Conservation (phyloP, 257 asterid species). For the Fraxinus anomala region DNA sequence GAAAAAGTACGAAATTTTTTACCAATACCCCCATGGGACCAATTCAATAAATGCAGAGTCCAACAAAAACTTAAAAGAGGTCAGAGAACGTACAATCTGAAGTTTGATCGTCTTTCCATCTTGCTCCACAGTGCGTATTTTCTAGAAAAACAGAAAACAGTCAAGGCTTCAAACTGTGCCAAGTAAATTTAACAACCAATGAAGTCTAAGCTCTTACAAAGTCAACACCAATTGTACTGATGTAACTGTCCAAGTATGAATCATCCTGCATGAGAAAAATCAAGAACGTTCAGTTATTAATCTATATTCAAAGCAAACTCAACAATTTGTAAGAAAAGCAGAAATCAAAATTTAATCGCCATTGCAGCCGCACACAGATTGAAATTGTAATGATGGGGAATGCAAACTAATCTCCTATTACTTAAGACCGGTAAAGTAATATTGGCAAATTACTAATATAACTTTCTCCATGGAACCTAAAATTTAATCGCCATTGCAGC, state of each 20-base stretch:
- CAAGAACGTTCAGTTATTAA: slow-evolving; percentile 2
- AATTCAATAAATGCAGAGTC: slow-evolving; percentile 16
- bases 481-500: neutral
- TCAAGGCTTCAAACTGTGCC: slow-evolving; percentile 7
- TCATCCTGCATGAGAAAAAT: slow-evolving; percentile 57
- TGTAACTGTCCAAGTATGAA: slow-evolving; percentile 86
- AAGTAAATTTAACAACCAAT: slow-evolving; percentile 12
- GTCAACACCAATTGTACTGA: slow-evolving; percentile 94
- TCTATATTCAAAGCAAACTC: slow-evolving; percentile 9
- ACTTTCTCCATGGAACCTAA: neutral
- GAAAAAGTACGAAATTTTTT: neutral
- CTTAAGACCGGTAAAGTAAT: neutral
- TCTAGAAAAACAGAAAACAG: slow-evolving; percentile 43
- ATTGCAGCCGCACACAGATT: neutral
- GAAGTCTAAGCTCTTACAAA: slow-evolving; percentile 55
- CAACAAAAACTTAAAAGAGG: slow-evolving; percentile 5
- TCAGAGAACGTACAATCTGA: slow-evolving; percentile 58
- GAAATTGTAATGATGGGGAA: neutral
- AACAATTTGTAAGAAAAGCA: slow-evolving; percentile 2
- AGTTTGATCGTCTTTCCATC: slow-evolving; percentile 88
- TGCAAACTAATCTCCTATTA: neutral
- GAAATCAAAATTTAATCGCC: neutral
- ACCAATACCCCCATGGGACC: slow-evolving; percentile 7
- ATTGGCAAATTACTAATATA: neutral
- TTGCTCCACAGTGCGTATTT: slow-evolving; percentile 92